These are phyloP conservation scores for Ophiostoma sp. DNA, from an alignment of 2,329 filamentous ascomycete species.

Conservation along the genomic window DNA sequence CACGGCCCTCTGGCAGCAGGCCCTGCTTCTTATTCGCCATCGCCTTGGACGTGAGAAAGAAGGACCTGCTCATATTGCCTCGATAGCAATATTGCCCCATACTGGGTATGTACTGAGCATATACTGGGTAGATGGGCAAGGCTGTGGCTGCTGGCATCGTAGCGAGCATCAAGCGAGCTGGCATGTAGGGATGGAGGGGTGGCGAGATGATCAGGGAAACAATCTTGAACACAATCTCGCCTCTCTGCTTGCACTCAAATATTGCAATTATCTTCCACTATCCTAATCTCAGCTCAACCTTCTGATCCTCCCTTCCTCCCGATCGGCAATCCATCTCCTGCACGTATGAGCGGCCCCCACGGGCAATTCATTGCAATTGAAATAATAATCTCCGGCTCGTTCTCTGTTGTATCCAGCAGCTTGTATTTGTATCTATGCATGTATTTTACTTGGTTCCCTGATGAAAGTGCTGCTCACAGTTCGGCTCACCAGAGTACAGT, in stretches of 20 bases:
- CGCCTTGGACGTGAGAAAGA: neutral
- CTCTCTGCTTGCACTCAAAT: neutral
- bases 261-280: too few relatives aligned
- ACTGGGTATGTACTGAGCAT: neutral
- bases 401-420: neutral
- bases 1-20: neutral
- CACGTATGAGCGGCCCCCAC: neutral
- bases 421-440: neutral
- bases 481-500: neutral
- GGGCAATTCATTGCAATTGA: neutral
- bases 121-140: neutral
- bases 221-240: neutral
- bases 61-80: neutral
- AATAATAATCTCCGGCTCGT: too few relatives aligned
- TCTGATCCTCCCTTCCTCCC: constrained; percentile 5
- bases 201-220: neutral
- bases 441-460: too few relatives aligned
- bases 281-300: neutral
- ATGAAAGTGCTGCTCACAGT: neutral
- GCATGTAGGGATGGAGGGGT: neutral
- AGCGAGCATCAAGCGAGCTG: neutral
- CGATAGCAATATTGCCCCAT: neutral
- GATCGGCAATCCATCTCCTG: neutral
- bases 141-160: neutral
- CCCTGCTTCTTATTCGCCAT: neutral